phyloP scores from a whole-genome alignment of 176 grass and related monocot genomes.

The Musa itinerans region DNA sequence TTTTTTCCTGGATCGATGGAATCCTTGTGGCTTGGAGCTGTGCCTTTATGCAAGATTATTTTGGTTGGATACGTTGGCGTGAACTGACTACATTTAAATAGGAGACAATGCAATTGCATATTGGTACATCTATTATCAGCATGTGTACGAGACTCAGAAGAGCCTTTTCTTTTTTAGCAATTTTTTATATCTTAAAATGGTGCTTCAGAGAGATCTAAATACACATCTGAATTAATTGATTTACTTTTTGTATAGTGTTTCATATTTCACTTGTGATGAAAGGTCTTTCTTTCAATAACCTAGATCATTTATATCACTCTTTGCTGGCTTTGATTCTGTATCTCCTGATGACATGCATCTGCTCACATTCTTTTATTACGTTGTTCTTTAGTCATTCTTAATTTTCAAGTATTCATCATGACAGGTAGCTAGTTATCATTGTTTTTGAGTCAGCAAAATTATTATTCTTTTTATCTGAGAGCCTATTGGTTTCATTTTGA shows the following conservation, averaged over 20 bases:
- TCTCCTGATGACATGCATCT: background rate
- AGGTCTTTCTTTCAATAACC: too few species aligned
- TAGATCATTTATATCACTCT: too few species aligned
- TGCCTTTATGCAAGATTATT: background rate
- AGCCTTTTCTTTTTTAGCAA: too few species aligned
- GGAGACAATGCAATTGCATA: background rate
- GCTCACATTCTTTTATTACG: background rate
- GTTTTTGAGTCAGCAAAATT: background rate
- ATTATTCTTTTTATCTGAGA: background rate
- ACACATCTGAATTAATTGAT: background rate
- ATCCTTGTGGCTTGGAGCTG: background rate
- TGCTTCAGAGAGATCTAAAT: background rate
- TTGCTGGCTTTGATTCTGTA: too few species aligned
- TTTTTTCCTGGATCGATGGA: background rate
- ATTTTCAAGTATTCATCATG: background rate
- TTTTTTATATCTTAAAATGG: too few species aligned
- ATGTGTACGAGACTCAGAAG: too few species aligned
- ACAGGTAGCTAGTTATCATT: background rate
- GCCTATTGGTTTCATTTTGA: conserved; percentile 16
- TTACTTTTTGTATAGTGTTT: background rate
- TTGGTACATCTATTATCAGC: too few species aligned
- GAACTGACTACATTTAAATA: background rate
- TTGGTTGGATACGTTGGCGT: background rate
- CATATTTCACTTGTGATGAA: background rate
- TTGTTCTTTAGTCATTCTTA: background rate